Evolutionary conservation across 768 basidiomycete genomes (phyloP).

Genomic region (Clitopilus passeckerianus): DNA sequence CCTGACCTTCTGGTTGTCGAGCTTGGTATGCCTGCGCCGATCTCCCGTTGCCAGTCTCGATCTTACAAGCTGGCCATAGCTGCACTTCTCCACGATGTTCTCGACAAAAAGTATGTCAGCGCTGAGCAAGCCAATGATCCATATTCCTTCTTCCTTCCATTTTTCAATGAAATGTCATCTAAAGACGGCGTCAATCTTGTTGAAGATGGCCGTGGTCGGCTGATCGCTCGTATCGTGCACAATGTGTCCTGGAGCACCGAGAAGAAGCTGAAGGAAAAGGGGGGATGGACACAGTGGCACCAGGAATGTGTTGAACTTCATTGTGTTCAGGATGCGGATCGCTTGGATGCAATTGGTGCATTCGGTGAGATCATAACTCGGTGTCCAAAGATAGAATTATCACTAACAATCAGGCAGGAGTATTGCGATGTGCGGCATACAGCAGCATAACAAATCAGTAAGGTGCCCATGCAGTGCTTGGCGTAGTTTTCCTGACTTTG

Average conservation of each 20-base stretch:
- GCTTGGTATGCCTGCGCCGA: conserved; percentile 30
- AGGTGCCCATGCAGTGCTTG: not conserved
- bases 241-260: conserved; percentile 87
- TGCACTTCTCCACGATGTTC: conserved; percentile 84
- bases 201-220: conserved; percentile 50
- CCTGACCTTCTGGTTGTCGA: conserved; percentile 78
- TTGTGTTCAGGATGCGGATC: conserved; percentile 77
- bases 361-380: conserved; percentile 42
- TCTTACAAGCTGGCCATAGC: conserved; percentile 28
- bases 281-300: conserved; percentile 64
- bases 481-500: not conserved
- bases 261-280: conserved; percentile 53
- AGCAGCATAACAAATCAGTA: conserved; percentile 49
- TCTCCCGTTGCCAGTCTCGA: not conserved
- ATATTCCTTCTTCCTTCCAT: conserved; percentile 62
- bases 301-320: conserved; percentile 69
- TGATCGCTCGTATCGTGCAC: conserved; percentile 60
- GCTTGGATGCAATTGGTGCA: conserved; percentile 78
- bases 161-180: conserved; percentile 43
- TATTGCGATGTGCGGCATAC: conserved; percentile 69
- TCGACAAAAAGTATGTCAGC: conserved; percentile 82
- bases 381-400: not conserved
- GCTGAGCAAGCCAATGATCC: conserved; percentile 52
- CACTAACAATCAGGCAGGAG: conserved; percentile 26
- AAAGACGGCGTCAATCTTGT: conserved; percentile 51